Conservation (phyloP, 2,329 filamentous ascomycete species). For the Diaporthe ilicicola region DNA sequence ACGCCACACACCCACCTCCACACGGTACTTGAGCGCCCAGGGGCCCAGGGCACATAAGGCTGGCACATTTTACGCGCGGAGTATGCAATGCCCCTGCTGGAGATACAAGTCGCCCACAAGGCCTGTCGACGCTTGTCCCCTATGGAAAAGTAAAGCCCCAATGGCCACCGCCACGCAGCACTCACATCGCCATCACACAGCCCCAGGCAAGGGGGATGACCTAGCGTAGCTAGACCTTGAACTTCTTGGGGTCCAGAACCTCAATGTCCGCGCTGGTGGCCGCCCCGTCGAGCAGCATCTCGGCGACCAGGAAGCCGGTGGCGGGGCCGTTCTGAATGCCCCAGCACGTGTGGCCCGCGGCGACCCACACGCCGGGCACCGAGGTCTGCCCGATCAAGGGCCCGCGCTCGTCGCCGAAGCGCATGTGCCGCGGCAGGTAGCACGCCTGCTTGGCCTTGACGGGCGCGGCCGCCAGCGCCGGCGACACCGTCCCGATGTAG, state of each 20-base stretch:
- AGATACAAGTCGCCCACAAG: background rate
- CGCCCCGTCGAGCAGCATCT: conserved; percentile 78
- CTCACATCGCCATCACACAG: background rate
- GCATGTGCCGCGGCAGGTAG: conserved; percentile 83
- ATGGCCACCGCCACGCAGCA: background rate
- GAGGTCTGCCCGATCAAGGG: conserved; percentile 82
- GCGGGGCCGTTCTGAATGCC: conserved; percentile 95
- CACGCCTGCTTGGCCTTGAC: conserved; percentile 86
- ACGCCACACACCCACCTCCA: background rate
- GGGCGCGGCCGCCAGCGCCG: conserved; percentile 73
- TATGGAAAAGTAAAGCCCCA: background rate
- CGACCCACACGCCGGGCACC: conserved; percentile 79
- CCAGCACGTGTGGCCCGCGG: conserved; percentile 96
- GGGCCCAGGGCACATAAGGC: background rate
- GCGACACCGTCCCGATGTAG: conserved; percentile 73
- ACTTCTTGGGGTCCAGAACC: conserved; percentile 72
- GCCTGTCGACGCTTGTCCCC: background rate
- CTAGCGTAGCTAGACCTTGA: conserved; percentile 57
- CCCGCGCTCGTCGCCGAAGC: conserved; percentile 66
- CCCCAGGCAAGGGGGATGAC: background rate
- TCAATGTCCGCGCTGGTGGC: conserved; percentile 73
- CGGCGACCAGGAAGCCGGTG: conserved; percentile 83
- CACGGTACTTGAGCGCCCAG: background rate
- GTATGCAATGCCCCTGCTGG: too few relatives aligned
- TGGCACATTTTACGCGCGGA: too few relatives aligned